Percentiles rank a stretch among this genome's conserved stretches.
These are phyloP conservation scores for Viola odorata DNA, from an alignment of 345 rosid genomes.

Conservation along the genomic window DNA sequence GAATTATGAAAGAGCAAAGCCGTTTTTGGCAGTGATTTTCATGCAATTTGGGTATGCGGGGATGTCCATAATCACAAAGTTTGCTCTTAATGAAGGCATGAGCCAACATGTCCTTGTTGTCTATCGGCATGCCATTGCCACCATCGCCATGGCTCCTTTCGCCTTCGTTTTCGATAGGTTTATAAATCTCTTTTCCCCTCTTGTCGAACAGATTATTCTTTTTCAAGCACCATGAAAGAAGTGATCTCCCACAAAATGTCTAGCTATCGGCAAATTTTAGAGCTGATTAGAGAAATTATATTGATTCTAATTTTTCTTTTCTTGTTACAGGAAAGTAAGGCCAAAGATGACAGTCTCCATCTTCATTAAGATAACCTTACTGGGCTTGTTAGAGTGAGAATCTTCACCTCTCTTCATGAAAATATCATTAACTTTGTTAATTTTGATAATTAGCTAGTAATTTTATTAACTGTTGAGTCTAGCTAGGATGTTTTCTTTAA, in stretches of 20 bases:
- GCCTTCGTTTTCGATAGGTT: slow-evolving; percentile 65
- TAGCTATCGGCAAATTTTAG: background rate
- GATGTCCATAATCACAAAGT: slow-evolving; percentile 45
- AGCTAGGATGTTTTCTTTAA: too few species aligned
- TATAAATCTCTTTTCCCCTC: background rate
- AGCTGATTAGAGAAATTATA: background rate
- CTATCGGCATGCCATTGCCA: slow-evolving; percentile 63
- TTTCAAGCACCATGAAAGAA: too few species aligned
- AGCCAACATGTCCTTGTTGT: slow-evolving; percentile 61
- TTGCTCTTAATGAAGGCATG: slow-evolving; percentile 52
- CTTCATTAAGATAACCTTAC: slow-evolving; percentile 54
- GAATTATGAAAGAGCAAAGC: slow-evolving; percentile 23
- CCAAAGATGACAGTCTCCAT: slow-evolving; percentile 70
- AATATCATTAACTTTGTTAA: too few species aligned
- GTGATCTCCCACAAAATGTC: too few species aligned
- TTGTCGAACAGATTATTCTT: background rate
- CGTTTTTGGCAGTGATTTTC: slow-evolving; percentile 47
- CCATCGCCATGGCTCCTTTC: slow-evolving; percentile 58
- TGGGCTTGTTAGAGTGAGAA: slow-evolving; percentile 72
- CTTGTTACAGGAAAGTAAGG: slow-evolving; percentile 51
- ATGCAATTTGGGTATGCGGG: slow-evolving; percentile 59
- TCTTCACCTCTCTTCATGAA: background rate
- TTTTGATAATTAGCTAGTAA: too few species aligned
- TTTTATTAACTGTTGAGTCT: too few species aligned
- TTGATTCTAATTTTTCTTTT: too few species aligned